Evolutionary conservation across 495 filamentous ascomycete genomes (phyloP), one percentile per base, ranked within the genome.

Genomic region (Glonium stellatum): DNA sequence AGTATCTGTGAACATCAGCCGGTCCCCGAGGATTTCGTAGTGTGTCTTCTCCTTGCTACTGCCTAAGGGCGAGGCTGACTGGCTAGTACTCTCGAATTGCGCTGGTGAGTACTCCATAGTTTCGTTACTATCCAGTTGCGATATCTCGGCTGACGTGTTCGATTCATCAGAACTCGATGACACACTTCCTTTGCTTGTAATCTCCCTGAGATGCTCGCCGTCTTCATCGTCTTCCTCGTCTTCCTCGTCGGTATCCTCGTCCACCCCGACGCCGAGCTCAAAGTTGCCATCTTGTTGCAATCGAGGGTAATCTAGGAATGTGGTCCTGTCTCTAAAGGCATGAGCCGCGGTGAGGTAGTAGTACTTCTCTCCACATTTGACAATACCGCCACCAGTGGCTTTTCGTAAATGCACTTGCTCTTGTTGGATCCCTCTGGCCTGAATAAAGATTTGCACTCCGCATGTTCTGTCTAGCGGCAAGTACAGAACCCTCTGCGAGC

Each of bases 141-240:
- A 10, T 18, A 12, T 22, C 8, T 1, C 6, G 11, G 48, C 0
- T 6, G 48, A 51, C 0, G 6, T 11, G n/a, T 18, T 51, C 3
- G 57, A 53, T 3, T 0, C 4, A 25, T 15, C 37, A 1, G 15
- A 51, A n/a, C 5, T 27, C 1, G 57, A 42, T 13, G 55, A 59
- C 11, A 35, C 1, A 39, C 61, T 63, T 27, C 57, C 61, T 56
- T 51, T 49, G 27, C 61, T 64, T 0, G 57, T 64, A 8, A 55
- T 42, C 31, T 64, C 61, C 18, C 55, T 51, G 3, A n/a, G 23
- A 5, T 64, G 49, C 37, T 55, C 51, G 13, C 52, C 61, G 34
- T 21, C 27, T 9, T 31, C 25, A 3, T 59, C 60, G 3, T 2
- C 27, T 6, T 31, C 3, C 6, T 31, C 3, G 2, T 31, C 27